Evolutionary conservation across 2,329 filamentous ascomycete species (phyloP).

Genomic region (Paecilomyces dactylethromorphus): DNA sequence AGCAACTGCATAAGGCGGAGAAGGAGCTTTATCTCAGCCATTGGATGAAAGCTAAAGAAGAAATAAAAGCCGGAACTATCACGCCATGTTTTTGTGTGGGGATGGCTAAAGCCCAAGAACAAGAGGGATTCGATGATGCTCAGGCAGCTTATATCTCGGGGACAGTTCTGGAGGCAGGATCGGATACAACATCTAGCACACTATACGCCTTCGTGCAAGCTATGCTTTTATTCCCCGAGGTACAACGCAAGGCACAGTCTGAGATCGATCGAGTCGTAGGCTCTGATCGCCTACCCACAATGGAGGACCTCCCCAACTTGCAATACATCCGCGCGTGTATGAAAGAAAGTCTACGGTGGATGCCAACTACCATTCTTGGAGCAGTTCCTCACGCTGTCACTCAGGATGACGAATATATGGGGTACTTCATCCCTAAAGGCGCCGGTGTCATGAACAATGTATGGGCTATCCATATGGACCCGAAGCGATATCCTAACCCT

Average conservation of each 20-base stretch:
- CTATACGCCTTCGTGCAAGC: slow-evolving; percentile 45
- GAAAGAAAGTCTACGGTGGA: slow-evolving; percentile 33
- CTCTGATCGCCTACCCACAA: slow-evolving; percentile 19
- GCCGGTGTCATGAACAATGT: background rate
- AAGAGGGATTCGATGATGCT: background rate
- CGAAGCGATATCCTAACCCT: slow-evolving; percentile 14
- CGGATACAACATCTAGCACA: slow-evolving; percentile 45
- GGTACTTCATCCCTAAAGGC: slow-evolving; percentile 40
- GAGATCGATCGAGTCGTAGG: slow-evolving; percentile 29
- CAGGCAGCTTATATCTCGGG: slow-evolving; percentile 14
- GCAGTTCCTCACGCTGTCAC: slow-evolving; percentile 40
- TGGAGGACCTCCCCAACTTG: slow-evolving; percentile 23
- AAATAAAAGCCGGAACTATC: slow-evolving; percentile 19
- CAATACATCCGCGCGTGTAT: slow-evolving; percentile 27
- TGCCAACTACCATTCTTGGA: slow-evolving; percentile 38
- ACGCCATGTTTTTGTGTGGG: slow-evolving; percentile 22
- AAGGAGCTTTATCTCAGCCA: slow-evolving; percentile 35
- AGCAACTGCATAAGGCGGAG: slow-evolving; percentile 39
- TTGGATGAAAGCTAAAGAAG: slow-evolving; percentile 36
- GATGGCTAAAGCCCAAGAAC: slow-evolving; percentile 20
- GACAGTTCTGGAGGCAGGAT: slow-evolving; percentile 38
- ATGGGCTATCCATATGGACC: background rate
- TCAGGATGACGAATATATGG: slow-evolving; percentile 41
- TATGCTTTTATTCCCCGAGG: slow-evolving; percentile 41
- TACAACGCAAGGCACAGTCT: slow-evolving; percentile 34